A percentile compares a stretch with the other conserved stretches of the same genome.
phyloP scores from a whole-genome alignment of 495 filamentous ascomycete genomes.

The Chlorociboria aeruginascens region DNA sequence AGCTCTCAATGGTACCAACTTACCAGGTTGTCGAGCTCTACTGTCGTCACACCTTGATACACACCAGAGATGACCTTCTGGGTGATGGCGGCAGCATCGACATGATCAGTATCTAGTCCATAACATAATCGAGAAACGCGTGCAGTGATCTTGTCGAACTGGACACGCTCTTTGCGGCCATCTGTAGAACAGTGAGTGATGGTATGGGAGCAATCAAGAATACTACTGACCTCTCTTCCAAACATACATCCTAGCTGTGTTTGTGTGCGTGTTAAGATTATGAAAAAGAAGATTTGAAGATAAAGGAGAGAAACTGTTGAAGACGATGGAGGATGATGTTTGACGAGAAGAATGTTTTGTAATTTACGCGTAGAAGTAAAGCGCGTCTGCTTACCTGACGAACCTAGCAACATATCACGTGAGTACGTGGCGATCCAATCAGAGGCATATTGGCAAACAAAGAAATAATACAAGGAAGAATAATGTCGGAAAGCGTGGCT shows the following conservation, averaged over 20 bases:
- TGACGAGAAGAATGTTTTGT: too few relatives aligned
- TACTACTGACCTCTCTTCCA: conserved; percentile 43
- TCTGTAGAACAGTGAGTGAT: conserved; percentile 41
- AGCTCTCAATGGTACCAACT: conserved; percentile 21
- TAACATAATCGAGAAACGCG: conserved; percentile 96
- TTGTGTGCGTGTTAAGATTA: neutral
- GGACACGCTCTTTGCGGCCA: conserved; percentile 98
- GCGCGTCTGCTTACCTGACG: too few relatives aligned
- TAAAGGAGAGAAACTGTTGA: neutral
- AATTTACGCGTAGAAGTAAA: too few relatives aligned
- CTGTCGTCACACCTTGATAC: conserved; percentile 93
- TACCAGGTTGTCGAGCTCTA: conserved; percentile 94
- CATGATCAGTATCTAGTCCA: conserved; percentile 88
- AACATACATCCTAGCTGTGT: conserved; percentile 39
- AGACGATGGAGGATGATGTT: too few relatives aligned
- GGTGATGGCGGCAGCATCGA: conserved; percentile 95
- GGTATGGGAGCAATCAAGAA: neutral
- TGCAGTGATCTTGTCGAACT: conserved; percentile 99
- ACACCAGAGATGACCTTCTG: conserved; percentile 99
- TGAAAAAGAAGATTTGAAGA: neutral
- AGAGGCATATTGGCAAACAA: too few relatives aligned
- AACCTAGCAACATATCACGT: too few relatives aligned
- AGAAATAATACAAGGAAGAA: too few relatives aligned
- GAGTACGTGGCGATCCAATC: too few relatives aligned
- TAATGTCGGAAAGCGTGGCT: too few relatives aligned